Base-by-base conservation (phyloP, 1,284 basidiomycete genomes). In the Nidula niveotomentosa region DNA sequence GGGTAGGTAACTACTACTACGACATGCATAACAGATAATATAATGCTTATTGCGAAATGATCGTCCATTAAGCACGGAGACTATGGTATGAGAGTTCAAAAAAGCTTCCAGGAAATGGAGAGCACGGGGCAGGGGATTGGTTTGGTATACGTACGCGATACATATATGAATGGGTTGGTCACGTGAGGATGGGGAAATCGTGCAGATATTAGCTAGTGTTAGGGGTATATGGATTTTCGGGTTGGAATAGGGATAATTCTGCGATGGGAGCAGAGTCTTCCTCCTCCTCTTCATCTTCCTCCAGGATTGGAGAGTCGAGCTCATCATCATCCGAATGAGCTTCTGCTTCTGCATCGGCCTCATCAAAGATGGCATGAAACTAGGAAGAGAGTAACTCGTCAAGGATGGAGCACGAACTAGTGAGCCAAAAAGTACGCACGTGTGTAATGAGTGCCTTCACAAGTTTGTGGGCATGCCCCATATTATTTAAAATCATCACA, bases 391-490 rank as follows among this genome's bases (percentile, higher is more conserved):
- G 6, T 33, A n/a, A 52, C 3, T 35, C 18, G 9, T 15, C 18
- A 36, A 49, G 35, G 12, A 13, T n/a, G 13, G 49, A 34, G 41
- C 43, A 17, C 6, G n/a, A 52, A 44, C 48, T 15, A 9, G 43
- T 18, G 35, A 35, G 35, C 17, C 48, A 41, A 2, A 23, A 4
- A 23, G 5, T 45, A 75, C 86, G 58, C 65, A 91, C 90, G 64
- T 92, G 89, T 33, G 86, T 84, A 55, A 93, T 89, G 48, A 93
- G 78, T 2, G 86, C 81, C 70, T 91, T 91, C 59, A 91, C 86
- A 6, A 92, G 79, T 55, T 85, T 86, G 58, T 89, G 84, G 3
- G 86, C 85, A 53, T 85, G 76, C 12, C 83, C 86, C 86, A 93
- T 91, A 61, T 93, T 91, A 55, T 84, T 79, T 61, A 93, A 78